A percentile compares a stretch with the other conserved stretches of the same genome.
Conservation (phyloP, 1,139 yeast genomes). For the Casaregolazyma lundiana region DNA sequence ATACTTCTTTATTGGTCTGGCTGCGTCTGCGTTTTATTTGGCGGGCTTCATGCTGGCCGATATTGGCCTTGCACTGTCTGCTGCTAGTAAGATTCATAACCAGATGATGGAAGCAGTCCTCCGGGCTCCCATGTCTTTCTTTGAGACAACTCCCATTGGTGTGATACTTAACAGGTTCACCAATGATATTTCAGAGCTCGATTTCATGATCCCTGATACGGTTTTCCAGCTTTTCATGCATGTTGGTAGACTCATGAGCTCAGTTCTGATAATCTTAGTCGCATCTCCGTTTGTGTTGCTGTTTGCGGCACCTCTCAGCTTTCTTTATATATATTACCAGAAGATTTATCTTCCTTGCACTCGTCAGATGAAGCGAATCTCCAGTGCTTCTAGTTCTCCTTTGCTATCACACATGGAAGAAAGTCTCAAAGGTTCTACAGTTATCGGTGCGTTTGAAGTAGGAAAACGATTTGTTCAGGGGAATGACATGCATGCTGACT, state of each 20-base stretch:
- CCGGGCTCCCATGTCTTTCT: conserved; percentile 53
- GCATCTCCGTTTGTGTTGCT: conserved; percentile 26
- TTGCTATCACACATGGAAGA: conserved; percentile 80
- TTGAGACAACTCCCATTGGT: conserved; percentile 55
- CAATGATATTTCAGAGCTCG: conserved; percentile 74
- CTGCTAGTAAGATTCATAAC: conserved; percentile 72
- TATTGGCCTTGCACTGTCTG: conserved; percentile 80
- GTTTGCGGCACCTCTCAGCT: conserved; percentile 25
- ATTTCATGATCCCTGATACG: conserved; percentile 47
- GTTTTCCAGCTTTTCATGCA: conserved; percentile 21
- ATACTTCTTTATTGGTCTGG: conserved; percentile 68
- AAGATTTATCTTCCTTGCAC: conserved; percentile 63
- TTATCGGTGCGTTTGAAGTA: conserved; percentile 59
- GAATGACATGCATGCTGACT: conserved; percentile 58
- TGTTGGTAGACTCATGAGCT: conserved; percentile 29
- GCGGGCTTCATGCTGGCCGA: conserved; percentile 81
- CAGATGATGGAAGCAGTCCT: conserved; percentile 67
- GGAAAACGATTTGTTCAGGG: conserved; percentile 48
- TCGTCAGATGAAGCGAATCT: conserved; percentile 69
- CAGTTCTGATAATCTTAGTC: conserved; percentile 27
- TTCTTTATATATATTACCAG: conserved; percentile 46
- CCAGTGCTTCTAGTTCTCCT: conserved; percentile 70
- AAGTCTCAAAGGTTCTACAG: conserved; percentile 62
- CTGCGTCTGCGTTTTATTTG: conserved; percentile 60
- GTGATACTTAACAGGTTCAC: conserved; percentile 59